A percentile compares a stretch with the other conserved stretches of the same genome.
These are phyloP conservation scores for Taxillus chinensis DNA, from an alignment of 164 flowering plant species.

Conservation along the genomic window DNA sequence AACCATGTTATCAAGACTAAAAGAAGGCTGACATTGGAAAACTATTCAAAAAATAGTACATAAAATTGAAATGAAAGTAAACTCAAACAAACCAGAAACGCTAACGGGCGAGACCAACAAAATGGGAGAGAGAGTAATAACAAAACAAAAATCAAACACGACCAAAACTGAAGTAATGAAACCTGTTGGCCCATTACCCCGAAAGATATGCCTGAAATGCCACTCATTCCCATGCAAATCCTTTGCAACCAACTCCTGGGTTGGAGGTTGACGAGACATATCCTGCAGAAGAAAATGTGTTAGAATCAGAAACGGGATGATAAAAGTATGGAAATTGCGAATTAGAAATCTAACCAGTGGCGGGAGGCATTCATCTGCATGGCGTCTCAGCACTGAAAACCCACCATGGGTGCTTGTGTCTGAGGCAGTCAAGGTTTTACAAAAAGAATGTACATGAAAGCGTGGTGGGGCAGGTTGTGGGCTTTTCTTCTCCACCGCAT, in stretches of 20 bases:
- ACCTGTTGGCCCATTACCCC: slow-evolving; percentile 36
- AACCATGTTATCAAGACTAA: too few species aligned
- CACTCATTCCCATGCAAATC: slow-evolving; percentile 94
- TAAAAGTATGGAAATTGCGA: too few species aligned
- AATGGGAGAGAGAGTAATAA: too few species aligned
- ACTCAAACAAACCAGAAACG: too few species aligned
- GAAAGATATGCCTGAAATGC: slow-evolving; percentile 87
- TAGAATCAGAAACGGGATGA: background rate
- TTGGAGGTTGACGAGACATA: slow-evolving; percentile 93
- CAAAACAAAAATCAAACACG: too few species aligned
- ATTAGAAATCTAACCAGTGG: slow-evolving; percentile 49
- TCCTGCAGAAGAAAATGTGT: slow-evolving; percentile 36
- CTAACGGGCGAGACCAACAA: too few species aligned
- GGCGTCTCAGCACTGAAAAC: slow-evolving; percentile 84
- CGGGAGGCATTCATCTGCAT: slow-evolving; percentile 97
- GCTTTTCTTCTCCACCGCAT: slow-evolving; percentile 41
- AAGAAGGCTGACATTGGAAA: too few species aligned
- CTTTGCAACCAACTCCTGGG: slow-evolving; percentile 88
- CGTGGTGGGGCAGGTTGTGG: slow-evolving; percentile 42
- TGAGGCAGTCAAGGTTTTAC: slow-evolving; percentile 91
- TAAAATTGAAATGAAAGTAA: too few species aligned
- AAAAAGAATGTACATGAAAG: slow-evolving; percentile 85
- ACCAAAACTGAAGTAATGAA: too few species aligned
- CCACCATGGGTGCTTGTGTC: slow-evolving; percentile 99
- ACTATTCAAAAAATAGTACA: too few species aligned